phyloP scores from a whole-genome alignment of 2,329 filamentous ascomycete genomes.

The Arachnomyces sp. region DNA sequence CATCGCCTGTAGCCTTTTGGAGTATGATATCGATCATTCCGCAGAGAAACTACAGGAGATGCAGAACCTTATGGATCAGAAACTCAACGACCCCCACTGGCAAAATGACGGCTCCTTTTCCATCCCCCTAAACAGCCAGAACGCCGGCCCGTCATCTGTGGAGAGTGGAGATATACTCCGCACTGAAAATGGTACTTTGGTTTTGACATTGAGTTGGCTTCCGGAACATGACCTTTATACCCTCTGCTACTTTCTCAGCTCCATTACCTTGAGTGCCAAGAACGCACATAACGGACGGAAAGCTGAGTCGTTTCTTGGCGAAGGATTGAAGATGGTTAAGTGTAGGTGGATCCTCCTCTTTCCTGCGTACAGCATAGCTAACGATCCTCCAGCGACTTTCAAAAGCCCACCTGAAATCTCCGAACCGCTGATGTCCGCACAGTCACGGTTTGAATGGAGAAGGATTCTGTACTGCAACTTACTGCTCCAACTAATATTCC shows the following conservation, averaged over 20 bases:
- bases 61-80: constrained; percentile 47
- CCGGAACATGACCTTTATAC: constrained; percentile 53
- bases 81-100: constrained; percentile 39
- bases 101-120: constrained; percentile 41
- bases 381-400: constrained; percentile 25
- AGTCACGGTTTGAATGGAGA: constrained; percentile 57
- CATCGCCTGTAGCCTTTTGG: constrained; percentile 52
- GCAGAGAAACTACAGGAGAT: constrained; percentile 49
- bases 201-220: constrained; percentile 54
- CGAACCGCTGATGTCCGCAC: constrained; percentile 51
- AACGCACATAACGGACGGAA: constrained; percentile 49
- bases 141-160: constrained; percentile 29
- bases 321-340: constrained; percentile 48
- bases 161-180: constrained; percentile 37
- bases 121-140: constrained; percentile 38
- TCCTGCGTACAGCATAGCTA: constrained; percentile 7
- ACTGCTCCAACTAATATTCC: constrained; percentile 62
- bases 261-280: constrained; percentile 48
- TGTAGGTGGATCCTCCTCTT: constrained; percentile 26
- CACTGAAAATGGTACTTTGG: constrained; percentile 35
- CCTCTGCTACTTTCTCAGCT: constrained; percentile 53
- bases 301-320: constrained; percentile 49
- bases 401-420: constrained; percentile 35
- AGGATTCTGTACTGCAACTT: constrained; percentile 60
- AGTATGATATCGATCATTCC: constrained; percentile 46